Conservation (phyloP, 306 rosid species). For the Luffa aegyptiaca region DNA sequence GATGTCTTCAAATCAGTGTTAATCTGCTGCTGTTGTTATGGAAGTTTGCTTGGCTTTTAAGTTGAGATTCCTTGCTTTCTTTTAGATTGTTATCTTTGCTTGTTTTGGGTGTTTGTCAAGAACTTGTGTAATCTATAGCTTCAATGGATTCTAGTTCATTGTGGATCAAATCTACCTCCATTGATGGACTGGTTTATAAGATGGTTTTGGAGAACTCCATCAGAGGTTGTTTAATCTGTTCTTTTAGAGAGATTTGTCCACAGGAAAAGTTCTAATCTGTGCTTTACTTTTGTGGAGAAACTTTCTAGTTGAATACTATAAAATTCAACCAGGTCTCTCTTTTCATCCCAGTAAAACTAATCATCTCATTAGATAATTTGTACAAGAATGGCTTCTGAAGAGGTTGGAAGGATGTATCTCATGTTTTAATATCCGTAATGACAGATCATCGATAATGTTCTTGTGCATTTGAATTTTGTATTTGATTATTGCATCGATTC, state of each 20-base stretch:
- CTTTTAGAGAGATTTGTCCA: neutral
- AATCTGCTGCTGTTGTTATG: neutral
- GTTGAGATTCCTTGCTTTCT: neutral
- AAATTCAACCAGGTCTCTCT: neutral
- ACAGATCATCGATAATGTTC: neutral
- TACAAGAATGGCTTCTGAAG: neutral
- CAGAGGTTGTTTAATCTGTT: neutral
- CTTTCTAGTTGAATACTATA: neutral
- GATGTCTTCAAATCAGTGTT: neutral
- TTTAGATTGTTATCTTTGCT: neutral
- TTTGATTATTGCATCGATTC: neutral
- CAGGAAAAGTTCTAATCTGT: neutral
- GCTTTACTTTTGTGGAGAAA: neutral
- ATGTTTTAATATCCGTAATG: neutral
- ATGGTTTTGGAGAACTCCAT: neutral
- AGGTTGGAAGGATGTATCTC: neutral
- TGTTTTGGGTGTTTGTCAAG: neutral
- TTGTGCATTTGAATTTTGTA: neutral
- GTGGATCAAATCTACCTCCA: neutral
- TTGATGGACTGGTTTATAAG: neutral
- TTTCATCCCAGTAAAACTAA: constrained; percentile 1
- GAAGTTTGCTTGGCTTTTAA: neutral
- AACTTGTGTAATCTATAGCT: neutral
- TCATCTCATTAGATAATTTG: neutral
- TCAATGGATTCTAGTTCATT: neutral